Evolutionary conservation across 371 early-diverging fungal species (phyloP), one percentile per base, ranked within the genome.

Genomic region (Rhizopus arrhizus): DNA sequence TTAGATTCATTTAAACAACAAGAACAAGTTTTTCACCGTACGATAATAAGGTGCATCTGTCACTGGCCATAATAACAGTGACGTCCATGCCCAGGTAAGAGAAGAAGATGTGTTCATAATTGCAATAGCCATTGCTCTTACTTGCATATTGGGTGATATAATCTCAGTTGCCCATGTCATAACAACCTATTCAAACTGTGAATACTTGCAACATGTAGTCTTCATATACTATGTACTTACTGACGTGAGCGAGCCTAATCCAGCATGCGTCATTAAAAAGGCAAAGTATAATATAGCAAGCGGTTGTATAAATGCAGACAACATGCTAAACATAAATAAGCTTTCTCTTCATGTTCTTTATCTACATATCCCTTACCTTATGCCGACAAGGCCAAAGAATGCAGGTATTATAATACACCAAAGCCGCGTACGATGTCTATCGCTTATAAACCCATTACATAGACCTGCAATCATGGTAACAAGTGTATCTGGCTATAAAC

Each of bases 91-190:
- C 53, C 66, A 72, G 68, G 72, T 75, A 5, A 74, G 31, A 3
- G 76, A 74, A 3, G 78, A 68, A 29, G 57, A 73, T 0, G 78
- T 76, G 36, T 81, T 81, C 78, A 81, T 74, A 5, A 66, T 67
- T 3, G 78, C 78, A 53, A 81, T 76, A 9, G 78, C 70, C 71
- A 81, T 62, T 2, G 78, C 81, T 53, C 81, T 70, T 0, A 70
- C 52, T 31, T 73, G 72, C 0, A 49, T 64, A 52, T 73, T 65
- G 0, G 68, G 47, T 5, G 73, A 65, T n/a, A 81, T 74, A 7
- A 62, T 72, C 46, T 81, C 81, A 48, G 72, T 81, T 38, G 78
- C 77, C 78, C 78, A 81, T 15, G 81, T 78, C 81, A 81, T 81
- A 5, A 76, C 61, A 35, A 76, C 62, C 81, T 81, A 62, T 5